Base-by-base conservation (phyloP, 2,329 filamentous ascomycete species). In the Waltergamsia citrina region DNA sequence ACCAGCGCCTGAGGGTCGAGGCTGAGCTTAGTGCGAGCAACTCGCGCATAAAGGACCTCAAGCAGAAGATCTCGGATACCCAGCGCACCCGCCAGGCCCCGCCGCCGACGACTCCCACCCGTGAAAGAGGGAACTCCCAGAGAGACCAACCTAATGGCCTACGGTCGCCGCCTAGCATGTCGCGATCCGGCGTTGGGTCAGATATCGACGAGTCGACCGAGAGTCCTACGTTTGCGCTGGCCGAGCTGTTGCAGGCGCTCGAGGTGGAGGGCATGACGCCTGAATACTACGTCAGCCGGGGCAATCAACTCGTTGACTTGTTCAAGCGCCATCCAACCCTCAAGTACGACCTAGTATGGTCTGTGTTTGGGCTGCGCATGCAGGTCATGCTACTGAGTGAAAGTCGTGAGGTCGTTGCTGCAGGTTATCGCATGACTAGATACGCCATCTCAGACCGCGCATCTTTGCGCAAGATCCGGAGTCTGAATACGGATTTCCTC, bases 311-410 rank as follows among this genome's bases (percentile, higher is more conserved):
- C 7, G 92, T 96, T n/a, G 85, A 93, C 41, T 68, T 98, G n/a
- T 94, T 98, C 62, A 94, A 90, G 55, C 74, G 86, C 34, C 78
- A 96, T 56, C 85, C 87, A 2, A 90, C 85, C 2, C 69, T 98
- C 37, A 98, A 98, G 53, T 95, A 96, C 54, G 93, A 98, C 56
- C 64, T 98, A 32, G 88, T 86, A 2, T 98, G 92, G 92, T 84
- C 87, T 4, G 80, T 94, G 2, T 98, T 98, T 57, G 92, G 93
- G 3, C 62, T 93, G 32, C 76, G 92, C 28, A 88, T 96, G 66
- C 92, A 98, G 59, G 80, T 85, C 45, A 93, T 98, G 85, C 78
- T 98, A 16, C 66, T 98, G 37, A 95, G 90, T 51, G 90, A 95
- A 46, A 95, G 85, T 54, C 78, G 90, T 44, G 93, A 98, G 62